Base-by-base conservation (phyloP, 1,284 basidiomycete species). In the Ganoderma sinense region DNA sequence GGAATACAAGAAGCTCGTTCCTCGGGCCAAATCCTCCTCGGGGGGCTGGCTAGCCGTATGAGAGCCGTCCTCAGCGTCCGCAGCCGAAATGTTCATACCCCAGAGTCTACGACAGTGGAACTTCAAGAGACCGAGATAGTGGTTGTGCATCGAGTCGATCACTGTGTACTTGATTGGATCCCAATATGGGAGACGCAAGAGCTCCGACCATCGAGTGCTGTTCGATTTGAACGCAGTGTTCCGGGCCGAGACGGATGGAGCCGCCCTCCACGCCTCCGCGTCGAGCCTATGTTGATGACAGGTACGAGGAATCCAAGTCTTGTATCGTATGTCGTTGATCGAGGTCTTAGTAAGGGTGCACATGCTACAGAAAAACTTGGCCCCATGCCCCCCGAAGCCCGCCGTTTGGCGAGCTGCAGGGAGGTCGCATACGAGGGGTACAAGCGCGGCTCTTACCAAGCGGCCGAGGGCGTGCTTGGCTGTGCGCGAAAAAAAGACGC, bases 81-180 rank as follows among this genome's bases (percentile, higher is more conserved):
- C 11, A 73, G 11, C 51, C 2, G 65, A 76, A 73, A 2, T 75
- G 72, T 14, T 74, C 55, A 83, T 77, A 6, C 78, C 73, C 71
- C 80, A 80, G 7, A 81, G 62, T 0, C 69, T 56, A 5, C 76
- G 69, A 58, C 71, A 71, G 62, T 83, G 81, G 13, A 7, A 31
- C 58, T 64, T 40, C 3, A 80, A 62, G 7, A 77, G 45, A n/a
- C 78, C 77, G 0, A 82, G 76, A 51, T 77, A 79, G 0, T 78
- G 69, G 7, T 74, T 75, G 66, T 84, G 82, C 82, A 84, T 82
- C 7, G 78, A 68, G 63, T 84, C 82, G 29, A 83, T 69, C 1
- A 80, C 75, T 0, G 75, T 73, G 63, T 74, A 82, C 2, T 59
- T 48, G 29, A 77, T 68, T 0, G 82, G 80, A 65, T 83, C 72